These are phyloP conservation scores for Diplosphaera chodatii DNA, from an alignment of 139 green algal species.

Conservation along the genomic window DNA sequence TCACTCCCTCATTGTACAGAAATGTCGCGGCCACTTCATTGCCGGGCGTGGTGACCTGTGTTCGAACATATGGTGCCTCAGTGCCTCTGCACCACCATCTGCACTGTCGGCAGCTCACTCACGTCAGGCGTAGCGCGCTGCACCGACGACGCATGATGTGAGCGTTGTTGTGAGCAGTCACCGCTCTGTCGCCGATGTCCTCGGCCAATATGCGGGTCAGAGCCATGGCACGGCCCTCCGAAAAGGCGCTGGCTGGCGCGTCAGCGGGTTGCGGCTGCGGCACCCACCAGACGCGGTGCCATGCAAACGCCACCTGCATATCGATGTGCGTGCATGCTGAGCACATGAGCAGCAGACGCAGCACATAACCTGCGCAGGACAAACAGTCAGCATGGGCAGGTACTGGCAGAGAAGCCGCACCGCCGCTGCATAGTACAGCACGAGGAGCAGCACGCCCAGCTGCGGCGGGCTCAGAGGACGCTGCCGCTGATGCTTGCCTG, in stretches of 20 bases:
- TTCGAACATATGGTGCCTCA: too few relatives aligned
- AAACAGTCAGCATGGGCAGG: too few relatives aligned
- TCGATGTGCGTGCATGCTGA: not conserved
- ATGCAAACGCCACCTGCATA: not conserved
- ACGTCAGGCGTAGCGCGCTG: too few relatives aligned
- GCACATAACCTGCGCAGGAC: not conserved
- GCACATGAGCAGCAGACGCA: not conserved
- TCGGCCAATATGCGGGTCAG: conserved; percentile 32
- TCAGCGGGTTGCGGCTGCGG: conserved; percentile 13
- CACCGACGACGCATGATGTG: too few relatives aligned
- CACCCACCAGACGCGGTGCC: not conserved
- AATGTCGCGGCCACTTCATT: not conserved
- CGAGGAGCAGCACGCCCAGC: not conserved
- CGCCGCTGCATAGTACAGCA: not conserved
- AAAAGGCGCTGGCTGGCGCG: conserved; percentile 24
- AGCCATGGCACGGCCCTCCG: conserved; percentile 39
- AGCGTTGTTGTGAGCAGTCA: not conserved
- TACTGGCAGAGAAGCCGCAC: not conserved
- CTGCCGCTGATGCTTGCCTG: too few relatives aligned
- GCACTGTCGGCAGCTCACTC: too few relatives aligned
- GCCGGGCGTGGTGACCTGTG: not conserved
- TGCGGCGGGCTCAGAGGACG: too few relatives aligned
- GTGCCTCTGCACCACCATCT: too few relatives aligned
- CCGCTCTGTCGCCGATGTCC: conserved; percentile 38
- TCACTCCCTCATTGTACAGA: not conserved